Percentiles rank a stretch among this genome's conserved stretches.
Evolutionary conservation across 371 early-diverging fungal species (phyloP).

Genomic region (Mortierella sp.): DNA sequence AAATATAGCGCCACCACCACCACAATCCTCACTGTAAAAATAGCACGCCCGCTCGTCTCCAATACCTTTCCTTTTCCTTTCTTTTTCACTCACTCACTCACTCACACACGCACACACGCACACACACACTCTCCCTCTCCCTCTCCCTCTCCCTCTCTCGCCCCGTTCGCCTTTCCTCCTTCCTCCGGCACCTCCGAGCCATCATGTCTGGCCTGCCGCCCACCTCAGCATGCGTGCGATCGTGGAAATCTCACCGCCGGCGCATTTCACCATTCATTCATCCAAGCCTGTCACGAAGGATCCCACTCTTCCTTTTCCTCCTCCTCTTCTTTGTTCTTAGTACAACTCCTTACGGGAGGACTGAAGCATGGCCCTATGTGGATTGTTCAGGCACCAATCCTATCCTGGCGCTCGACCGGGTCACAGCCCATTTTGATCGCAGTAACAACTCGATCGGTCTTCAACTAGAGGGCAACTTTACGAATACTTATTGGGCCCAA

Average conservation of each 20-base stretch:
- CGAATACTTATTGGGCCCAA: slow-evolving; percentile 38
- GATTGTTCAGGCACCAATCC: slow-evolving; percentile 37
- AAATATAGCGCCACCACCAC: no score
- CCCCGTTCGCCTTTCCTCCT: background rate
- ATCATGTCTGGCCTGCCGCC: no score
- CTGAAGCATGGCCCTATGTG: slow-evolving; percentile 42
- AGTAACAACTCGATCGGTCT: slow-evolving; percentile 41
- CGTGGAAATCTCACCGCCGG: no score
- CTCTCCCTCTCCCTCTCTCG: background rate
- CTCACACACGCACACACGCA: no score
- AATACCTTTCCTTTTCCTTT: no score
- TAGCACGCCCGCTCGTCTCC: no score
- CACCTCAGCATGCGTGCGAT: no score
- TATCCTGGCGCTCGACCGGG: slow-evolving; percentile 23
- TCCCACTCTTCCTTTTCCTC: background rate
- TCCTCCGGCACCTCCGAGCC: background rate
- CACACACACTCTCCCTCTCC: background rate
- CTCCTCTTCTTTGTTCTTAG: slow-evolving; percentile 5
- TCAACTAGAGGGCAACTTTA: slow-evolving; percentile 30
- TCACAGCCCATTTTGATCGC: slow-evolving; percentile 31
- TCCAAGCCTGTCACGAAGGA: no score
- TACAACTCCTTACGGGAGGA: background rate
- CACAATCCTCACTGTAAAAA: no score
- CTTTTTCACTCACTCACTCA: background rate
- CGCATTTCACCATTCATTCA: no score